phyloP scores from a whole-genome alignment of 257 asterid genomes.

The Lycium barbarum region DNA sequence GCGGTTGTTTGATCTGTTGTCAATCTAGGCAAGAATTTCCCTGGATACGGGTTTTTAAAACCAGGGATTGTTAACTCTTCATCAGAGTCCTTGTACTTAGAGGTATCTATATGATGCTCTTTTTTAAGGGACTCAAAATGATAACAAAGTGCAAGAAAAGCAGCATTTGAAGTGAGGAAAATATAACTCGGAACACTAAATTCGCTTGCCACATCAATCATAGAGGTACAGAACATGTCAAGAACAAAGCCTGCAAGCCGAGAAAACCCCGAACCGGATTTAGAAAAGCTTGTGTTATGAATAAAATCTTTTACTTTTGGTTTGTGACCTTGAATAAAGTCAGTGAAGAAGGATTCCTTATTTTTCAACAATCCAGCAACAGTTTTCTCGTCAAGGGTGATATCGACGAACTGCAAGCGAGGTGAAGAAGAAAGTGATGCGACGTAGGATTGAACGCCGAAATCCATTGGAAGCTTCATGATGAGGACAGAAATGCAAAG shows the following conservation, averaged over 20 bases:
- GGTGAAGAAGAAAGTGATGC: conserved; percentile 18
- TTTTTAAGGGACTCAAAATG: conserved; percentile 23
- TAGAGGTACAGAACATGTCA: conserved; percentile 48
- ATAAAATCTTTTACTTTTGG: conserved; percentile 18
- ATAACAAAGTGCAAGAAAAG: conserved; percentile 32
- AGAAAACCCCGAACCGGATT: neutral
- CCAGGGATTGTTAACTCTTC: conserved; percentile 32
- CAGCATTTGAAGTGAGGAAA: conserved; percentile 46
- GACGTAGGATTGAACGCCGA: conserved; percentile 4
- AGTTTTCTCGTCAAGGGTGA: neutral
- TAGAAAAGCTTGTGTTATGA: neutral
- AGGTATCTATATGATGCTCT: conserved; percentile 29
- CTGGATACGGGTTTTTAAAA: conserved; percentile 39
- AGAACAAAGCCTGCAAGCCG: conserved; percentile 40
- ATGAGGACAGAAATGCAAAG: conserved; percentile 32
- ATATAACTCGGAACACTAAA: conserved; percentile 45
- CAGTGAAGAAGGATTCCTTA: conserved; percentile 5
- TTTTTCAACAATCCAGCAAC: neutral
- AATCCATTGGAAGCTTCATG: conserved; percentile 35
- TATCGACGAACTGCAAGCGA: conserved; percentile 10
- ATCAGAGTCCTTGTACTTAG: conserved; percentile 13
- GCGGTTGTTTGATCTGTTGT: conserved; percentile 27
- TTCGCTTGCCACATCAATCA: conserved; percentile 50
- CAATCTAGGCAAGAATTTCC: conserved; percentile 30
- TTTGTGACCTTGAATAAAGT: conserved; percentile 21